Conservation (phyloP, 805 yeast species). For the Monosporozyma aquatica region DNA sequence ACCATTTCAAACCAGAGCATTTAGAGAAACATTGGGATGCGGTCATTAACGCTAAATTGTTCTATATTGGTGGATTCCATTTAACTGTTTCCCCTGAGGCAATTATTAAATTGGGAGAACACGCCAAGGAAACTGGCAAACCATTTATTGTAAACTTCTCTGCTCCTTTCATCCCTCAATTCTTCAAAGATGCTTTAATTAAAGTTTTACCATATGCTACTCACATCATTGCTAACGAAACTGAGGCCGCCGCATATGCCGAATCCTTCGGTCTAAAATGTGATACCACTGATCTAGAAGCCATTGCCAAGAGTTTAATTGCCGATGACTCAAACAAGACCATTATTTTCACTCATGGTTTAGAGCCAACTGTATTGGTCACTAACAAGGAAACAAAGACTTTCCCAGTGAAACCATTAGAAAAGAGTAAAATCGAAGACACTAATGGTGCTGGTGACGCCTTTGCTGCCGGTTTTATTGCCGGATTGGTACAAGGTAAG, state of each 20-base stretch:
- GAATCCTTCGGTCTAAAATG: conserved; percentile 61
- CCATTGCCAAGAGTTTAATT: conserved; percentile 67
- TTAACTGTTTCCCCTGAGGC: conserved; percentile 96
- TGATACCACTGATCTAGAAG: conserved; percentile 47
- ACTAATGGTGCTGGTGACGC: conserved; percentile 99
- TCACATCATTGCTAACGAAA: conserved; percentile 87
- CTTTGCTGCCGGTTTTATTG: conserved; percentile 92
- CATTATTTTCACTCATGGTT: conserved; percentile 92
- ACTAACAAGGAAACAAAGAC: conserved; percentile 40
- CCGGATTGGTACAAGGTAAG: conserved; percentile 74
- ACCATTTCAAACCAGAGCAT: conserved; percentile 86
- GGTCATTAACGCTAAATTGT: conserved; percentile 72
- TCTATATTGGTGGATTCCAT: conserved; percentile 98
- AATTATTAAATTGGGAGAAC: conserved; percentile 78
- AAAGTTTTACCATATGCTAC: conserved; percentile 78
- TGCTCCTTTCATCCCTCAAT: conserved; percentile 94
- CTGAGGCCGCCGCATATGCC: conserved; percentile 93
- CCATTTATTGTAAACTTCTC: conserved; percentile 76
- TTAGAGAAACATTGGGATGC: conserved; percentile 77
- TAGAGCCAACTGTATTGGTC: conserved; percentile 80
- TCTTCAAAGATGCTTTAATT: conserved; percentile 87
- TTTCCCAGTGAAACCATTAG: conserved; percentile 66
- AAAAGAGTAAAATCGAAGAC: conserved; percentile 61
- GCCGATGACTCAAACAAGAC: conserved; percentile 66
- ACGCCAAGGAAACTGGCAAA: conserved; percentile 78